These are phyloP conservation scores for Pterulicium gracile DNA, from an alignment of 1,284 basidiomycete genomes.

Conservation along the genomic window DNA sequence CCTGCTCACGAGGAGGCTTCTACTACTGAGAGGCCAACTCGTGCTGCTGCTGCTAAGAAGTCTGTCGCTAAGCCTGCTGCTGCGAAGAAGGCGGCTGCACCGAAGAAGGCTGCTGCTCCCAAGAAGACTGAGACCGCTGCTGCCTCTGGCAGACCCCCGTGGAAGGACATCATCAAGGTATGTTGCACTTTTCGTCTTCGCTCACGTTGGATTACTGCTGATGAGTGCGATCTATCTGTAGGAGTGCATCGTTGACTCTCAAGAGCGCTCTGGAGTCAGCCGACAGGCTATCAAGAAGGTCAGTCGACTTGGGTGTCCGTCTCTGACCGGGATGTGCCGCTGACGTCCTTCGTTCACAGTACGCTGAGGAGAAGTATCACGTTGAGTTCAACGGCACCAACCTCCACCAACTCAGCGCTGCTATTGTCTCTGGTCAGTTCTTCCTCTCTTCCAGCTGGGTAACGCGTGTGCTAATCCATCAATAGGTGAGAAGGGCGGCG, in stretches of 20 bases:
- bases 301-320: conserved; percentile 6
- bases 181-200: conserved; percentile 10
- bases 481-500: conserved; percentile 30
- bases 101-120: background rate
- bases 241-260: conserved; percentile 62
- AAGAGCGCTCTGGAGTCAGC: conserved; percentile 67
- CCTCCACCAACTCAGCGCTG: conserved; percentile 58
- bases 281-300: conserved; percentile 75
- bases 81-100: conserved; percentile 7
- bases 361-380: conserved; percentile 62
- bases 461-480: background rate
- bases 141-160: conserved; percentile 35
- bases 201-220: background rate
- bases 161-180: conserved; percentile 55
- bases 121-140: conserved; percentile 22
- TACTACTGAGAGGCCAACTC: conserved; percentile 10
- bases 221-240: conserved; percentile 15
- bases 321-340: background rate
- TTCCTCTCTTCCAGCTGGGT: background rate
- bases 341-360: conserved; percentile 28
- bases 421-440: conserved; percentile 52
- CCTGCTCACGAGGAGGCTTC: conserved; percentile 7
- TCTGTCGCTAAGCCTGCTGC: conserved; percentile 15
- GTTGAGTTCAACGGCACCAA: conserved; percentile 47
- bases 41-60: conserved; percentile 17